These are phyloP conservation scores for Ceratocystis eucalypticola DNA, from an alignment of 2,329 filamentous ascomycete genomes.

Conservation along the genomic window DNA sequence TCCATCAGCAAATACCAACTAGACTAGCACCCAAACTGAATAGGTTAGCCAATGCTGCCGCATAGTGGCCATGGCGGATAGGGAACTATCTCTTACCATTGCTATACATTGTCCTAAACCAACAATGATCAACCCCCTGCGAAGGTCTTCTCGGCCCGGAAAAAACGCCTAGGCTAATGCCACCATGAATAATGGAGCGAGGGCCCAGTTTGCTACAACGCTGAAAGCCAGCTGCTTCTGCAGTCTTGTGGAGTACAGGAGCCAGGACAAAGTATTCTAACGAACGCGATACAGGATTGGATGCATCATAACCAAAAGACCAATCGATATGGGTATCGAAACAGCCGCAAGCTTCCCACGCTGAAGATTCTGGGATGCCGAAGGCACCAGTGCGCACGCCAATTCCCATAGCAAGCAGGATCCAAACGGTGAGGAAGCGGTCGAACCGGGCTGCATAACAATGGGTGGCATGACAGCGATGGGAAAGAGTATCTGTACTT, in stretches of 20 bases:
- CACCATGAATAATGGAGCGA: conserved; percentile 74
- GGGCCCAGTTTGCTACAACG: conserved; percentile 65
- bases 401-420: conserved; percentile 62
- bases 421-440: conserved; percentile 56
- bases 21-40: conserved; percentile 41
- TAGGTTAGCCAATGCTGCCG: too few species aligned
- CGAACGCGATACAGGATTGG: conserved; percentile 79
- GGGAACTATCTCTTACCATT: conserved; percentile 44
- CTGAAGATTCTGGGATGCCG: conserved; percentile 48
- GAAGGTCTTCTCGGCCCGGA: conserved; percentile 42
- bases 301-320: conserved; percentile 86
- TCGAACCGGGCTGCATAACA: conserved; percentile 34
- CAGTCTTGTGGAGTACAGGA: conserved; percentile 46
- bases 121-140: conserved; percentile 64
- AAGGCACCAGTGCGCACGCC: conserved; percentile 62
- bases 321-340: conserved; percentile 61
- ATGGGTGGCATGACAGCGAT: neutral
- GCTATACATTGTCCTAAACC: conserved; percentile 77
- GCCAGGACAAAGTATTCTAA: conserved; percentile 58
- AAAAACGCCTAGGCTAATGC: conserved; percentile 55
- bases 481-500: neutral
- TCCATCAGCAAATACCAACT: conserved; percentile 57
- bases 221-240: conserved; percentile 75
- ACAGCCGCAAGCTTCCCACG: conserved; percentile 59
- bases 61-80: too few species aligned